Evolutionary conservation across 352 stramenopile genomes (phyloP), one percentile per base, ranked within the genome.

Genomic region (Phytophthora ohioensis): DNA sequence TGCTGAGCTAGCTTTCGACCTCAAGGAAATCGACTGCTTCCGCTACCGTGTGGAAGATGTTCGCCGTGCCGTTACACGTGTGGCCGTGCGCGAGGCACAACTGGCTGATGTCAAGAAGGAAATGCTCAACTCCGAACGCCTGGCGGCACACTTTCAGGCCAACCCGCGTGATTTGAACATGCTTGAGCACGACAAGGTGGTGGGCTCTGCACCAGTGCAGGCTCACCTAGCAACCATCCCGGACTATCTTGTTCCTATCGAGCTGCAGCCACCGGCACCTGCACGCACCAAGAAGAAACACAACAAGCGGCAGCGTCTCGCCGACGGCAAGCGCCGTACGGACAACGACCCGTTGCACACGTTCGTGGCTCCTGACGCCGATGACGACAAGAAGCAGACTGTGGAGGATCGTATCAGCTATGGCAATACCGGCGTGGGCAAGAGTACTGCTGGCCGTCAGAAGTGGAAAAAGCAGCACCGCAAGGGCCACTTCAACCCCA

Each of bases 11-110:
- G 90, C 97, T 54, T 99, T 99, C 68, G 95, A 99, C 76, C 79
- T 99, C 38, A 92, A 94, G 35, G 98, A 99, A 78, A 98, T 99
- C 62, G 97, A 99, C 71, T 97, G 95, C 58, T 99, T 99, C 80
- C 90, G 98, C 5, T 99, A 99, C 75, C 88, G 96, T 31, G 97
- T 99, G n/a, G 91, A 98, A 55, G 94, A 99, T 72, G 96, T 99
- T 36, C 87, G 91, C 45, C 90, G 97, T 46, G 94, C 95, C 15
- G 96, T 99, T 34, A 99, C 97, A 5, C 84, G 87, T 53, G 90
- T 97, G 7, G 90, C 93, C 5, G 90, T 99, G n/a, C 86, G 91
- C 15, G 97, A 99, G 73, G 92, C 95, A 11, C 91, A 98, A 69
- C 87, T 98, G 13, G 91, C 92, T 6, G 98, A 99, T 70, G 80